Evolutionary conservation across 148 eudicot species (phyloP).

Genomic region (Silene uniflora): DNA sequence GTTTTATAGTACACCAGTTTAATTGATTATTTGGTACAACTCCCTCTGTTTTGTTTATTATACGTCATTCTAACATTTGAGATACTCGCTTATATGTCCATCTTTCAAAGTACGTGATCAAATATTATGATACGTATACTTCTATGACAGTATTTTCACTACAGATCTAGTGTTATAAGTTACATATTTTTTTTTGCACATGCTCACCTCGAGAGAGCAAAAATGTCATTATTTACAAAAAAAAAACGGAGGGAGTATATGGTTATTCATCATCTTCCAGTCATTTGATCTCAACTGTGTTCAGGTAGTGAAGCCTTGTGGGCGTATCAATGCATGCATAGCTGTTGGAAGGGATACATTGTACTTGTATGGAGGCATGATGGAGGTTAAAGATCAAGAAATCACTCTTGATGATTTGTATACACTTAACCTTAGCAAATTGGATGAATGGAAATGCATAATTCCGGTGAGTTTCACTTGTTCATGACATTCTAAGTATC

Average conservation of each 20-base stretch:
- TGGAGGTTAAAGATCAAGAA: slow-evolving; percentile 95
- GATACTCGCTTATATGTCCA: too few relatives aligned
- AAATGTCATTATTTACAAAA: too few relatives aligned
- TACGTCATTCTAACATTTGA: too few relatives aligned
- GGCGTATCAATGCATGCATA: slow-evolving; percentile 85
- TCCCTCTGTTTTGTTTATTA: too few relatives aligned
- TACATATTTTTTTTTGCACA: too few relatives aligned
- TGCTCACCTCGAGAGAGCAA: too few relatives aligned
- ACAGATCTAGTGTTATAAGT: too few relatives aligned
- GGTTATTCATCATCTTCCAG: slow-evolving; percentile 5
- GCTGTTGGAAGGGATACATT: slow-evolving; percentile 91
- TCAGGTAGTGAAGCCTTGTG: slow-evolving; percentile 93
- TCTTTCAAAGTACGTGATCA: too few relatives aligned
- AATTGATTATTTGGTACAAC: not conserved
- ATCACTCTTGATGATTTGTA: slow-evolving; percentile 91
- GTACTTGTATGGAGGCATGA: slow-evolving; percentile 93
- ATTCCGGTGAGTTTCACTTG: slow-evolving; percentile 58
- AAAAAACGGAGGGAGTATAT: not conserved
- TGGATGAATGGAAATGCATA: slow-evolving; percentile 97
- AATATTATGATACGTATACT: too few relatives aligned
- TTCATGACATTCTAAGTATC: not conserved
- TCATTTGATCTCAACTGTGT: slow-evolving; percentile 16
- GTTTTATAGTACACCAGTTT: slow-evolving; percentile 17
- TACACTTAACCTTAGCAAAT: slow-evolving; percentile 85
- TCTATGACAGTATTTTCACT: too few relatives aligned